Percentiles rank a stretch among this genome's conserved stretches.
phyloP scores from a whole-genome alignment of 2,329 filamentous ascomycete genomes.

The Trichoderma sp. region DNA sequence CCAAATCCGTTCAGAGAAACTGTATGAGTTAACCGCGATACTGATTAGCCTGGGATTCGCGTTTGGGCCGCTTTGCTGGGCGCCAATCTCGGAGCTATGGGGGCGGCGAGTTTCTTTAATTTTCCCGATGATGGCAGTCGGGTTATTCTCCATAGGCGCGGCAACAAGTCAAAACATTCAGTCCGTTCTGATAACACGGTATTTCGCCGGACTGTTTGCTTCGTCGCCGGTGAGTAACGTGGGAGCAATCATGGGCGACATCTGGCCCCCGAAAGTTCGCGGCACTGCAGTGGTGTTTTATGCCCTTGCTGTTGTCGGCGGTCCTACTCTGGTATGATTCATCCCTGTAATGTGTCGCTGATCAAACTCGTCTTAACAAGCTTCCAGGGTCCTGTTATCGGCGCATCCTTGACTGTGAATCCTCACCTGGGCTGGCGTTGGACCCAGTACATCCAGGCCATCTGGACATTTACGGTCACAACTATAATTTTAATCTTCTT shows the following conservation, averaged over 20 bases:
- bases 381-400: constrained; percentile 36
- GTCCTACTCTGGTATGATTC: constrained; percentile 45
- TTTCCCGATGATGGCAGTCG: constrained; percentile 42
- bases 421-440: constrained; percentile 46
- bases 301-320: constrained; percentile 57
- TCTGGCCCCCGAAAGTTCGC: constrained; percentile 52
- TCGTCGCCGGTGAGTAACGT: constrained; percentile 60
- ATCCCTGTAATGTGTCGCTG: too few relatives aligned
- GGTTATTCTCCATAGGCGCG: constrained; percentile 59
- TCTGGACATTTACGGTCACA: constrained; percentile 53
- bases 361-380: not conserved
- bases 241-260: constrained; percentile 60
- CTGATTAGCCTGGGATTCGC: constrained; percentile 45
- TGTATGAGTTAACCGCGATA: not conserved
- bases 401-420: constrained; percentile 35
- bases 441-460: constrained; percentile 53
- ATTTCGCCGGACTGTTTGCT: constrained; percentile 62
- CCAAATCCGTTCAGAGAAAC: accelerated
- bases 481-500: constrained; percentile 51
- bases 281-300: constrained; percentile 62
- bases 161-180: constrained; percentile 57
- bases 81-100: constrained; percentile 55
- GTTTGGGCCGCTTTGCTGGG: constrained; percentile 52
- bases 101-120: constrained; percentile 46
- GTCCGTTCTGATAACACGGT: constrained; percentile 60